phyloP scores from a whole-genome alignment of 1,284 basidiomycete species.

The Moesziomyces sp. region DNA sequence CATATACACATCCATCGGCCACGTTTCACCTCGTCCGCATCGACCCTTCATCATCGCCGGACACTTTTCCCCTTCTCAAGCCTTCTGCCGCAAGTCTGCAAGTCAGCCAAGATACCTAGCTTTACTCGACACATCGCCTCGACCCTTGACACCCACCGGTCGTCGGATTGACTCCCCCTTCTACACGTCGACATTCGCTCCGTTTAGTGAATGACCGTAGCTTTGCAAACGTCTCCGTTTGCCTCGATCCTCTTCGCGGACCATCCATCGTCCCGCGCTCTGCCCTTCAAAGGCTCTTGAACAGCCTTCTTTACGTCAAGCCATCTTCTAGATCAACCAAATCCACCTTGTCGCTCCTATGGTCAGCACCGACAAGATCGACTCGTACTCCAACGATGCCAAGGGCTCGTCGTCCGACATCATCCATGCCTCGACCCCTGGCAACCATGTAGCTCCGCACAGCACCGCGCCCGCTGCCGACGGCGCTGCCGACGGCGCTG shows the following conservation, averaged over 20 bases:
- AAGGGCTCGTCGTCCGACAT: constrained; percentile 24
- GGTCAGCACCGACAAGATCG: constrained; percentile 17
- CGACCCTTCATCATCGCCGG: neutral
- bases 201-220: constrained; percentile 42
- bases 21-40: neutral
- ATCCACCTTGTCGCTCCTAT: constrained; percentile 5
- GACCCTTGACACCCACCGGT: too few species aligned
- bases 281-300: constrained; percentile 38
- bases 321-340: neutral
- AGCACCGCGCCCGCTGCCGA: constrained; percentile 1
- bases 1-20: constrained; percentile 4
- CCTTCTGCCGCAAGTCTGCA: neutral
- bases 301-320: neutral
- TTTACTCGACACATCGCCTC: too few species aligned
- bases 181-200: neutral
- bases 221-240: constrained; percentile 40
- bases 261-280: constrained; percentile 30
- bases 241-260: constrained; percentile 27
- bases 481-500: neutral
- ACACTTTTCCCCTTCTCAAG: neutral
- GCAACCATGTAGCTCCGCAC: constrained; percentile 3
- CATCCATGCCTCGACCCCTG: constrained; percentile 2
- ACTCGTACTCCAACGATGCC: constrained; percentile 23
- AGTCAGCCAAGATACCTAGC: too few species aligned
- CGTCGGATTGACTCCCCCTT: too few species aligned